Base-by-base conservation (phyloP, 352 stramenopile species). In the Thalassiosira oceanica region DNA sequence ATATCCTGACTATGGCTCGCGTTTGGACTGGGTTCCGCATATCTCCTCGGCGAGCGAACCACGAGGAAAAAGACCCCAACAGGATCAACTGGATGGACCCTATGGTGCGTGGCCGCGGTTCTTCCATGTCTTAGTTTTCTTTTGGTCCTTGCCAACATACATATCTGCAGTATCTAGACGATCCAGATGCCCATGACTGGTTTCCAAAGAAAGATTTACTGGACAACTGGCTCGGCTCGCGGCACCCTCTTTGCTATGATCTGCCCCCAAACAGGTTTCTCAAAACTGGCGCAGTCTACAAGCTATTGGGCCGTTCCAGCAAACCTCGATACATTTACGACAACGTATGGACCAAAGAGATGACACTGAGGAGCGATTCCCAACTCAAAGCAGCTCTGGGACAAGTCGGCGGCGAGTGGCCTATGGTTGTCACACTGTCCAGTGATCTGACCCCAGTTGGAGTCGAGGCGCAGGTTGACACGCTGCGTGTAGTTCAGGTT, bases 21-120 rank as follows among this genome's bases (percentile, higher is more conserved):
- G 69, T 35, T 6, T 89, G 82, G 82, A 89, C 82, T 45, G 82
- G 78, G 4, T 85, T 87, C 52, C 58, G 78, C 7, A 20, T 24
- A 0, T 45, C n/a, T n/a, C n/a, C n/a, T 16, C 66, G 66, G 13
- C 44, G 60, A 29, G 58, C 51, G 48, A 77, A 77, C 23, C 54
- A 72, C 18, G 66, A 72, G 58, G 66, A 72, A 21, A 8, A 46
- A 10, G 49, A 53, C 13, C 35, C 15, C 8, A 50, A 44, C 24
- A 48, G 2, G 23, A 44, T 23, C 16, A 67, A 56, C 46, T 66
- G 56, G 57, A 60, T 33, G 13, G 39, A 71, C 36, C 58, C 66
- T 8, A 79, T 87, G 49, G 4, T n/a, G n/a, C n/a, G n/a, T n/a
- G n/a, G n/a, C n/a, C n/a, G n/a, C n/a, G n/a, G n/a, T n/a, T n/a